Base-by-base conservation (phyloP, 371 early-diverging fungal genomes). In the Conidiobolus incongruus region DNA sequence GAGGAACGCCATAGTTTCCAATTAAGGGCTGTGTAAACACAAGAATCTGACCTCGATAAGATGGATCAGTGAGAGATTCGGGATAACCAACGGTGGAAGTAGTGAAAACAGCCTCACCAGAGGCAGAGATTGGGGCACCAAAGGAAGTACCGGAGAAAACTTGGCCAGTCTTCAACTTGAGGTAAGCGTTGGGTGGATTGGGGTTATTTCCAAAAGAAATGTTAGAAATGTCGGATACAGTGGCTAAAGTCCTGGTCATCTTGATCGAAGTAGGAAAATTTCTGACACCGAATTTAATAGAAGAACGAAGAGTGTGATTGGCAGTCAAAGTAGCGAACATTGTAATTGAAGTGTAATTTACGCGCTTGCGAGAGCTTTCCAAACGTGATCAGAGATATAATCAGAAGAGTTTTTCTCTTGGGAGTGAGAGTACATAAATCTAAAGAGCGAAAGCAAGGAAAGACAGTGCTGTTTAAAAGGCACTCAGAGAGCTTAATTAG, bases 71-170 rank as follows among this genome's bases (percentile, higher is more conserved):
- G 78, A 85, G 75, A 16, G 78, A 76, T 53, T 85, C 84, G 12
- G 84, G 80, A 60, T 85, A 85, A 17, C 92, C 92, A 10, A 89
- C 93, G n/a, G 90, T 58, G 8, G 85, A 81, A 2, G 92, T 90
- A 35, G 88, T 87, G 51, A 92, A 92, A 5, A 82, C 83, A 2
- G 77, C 74, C 55, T 82, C 83, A 52, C 83, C 83, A 45, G 65
- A 63, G 2, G 58, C 38, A 8, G 65, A 53, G 4, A 50, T 46
- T 4, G 61, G 47, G 0, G 82, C 82, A 36, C 85, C 85, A 48
- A 81, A 84, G 7, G 80, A 81, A 5, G 65, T 63, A 45, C 85
- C 85, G 7, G 65, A 53, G 46, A 80, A 84, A 40, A 64, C 54
- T 56, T 78, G 75, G 44, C 84, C 84, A 3, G 76, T 58, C 52